Percentiles rank a stretch among this genome's conserved stretches.
Conservation (phyloP, 495 filamentous ascomycete species). For the Barbatosphaeria neglecta region DNA sequence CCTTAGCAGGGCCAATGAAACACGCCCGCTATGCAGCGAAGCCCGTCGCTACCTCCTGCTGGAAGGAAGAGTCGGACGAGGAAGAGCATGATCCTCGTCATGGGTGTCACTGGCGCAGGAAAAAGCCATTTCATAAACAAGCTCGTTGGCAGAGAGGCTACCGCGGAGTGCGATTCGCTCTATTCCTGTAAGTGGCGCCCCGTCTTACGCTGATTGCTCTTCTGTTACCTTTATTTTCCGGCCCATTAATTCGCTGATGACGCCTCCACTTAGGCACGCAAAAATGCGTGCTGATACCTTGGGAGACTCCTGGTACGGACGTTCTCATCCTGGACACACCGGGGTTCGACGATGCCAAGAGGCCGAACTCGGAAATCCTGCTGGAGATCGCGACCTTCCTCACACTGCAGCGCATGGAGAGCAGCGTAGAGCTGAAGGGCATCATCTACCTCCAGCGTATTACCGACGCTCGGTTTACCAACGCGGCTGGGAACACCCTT, state of each 20-base stretch:
- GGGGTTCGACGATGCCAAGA: constrained; percentile 33
- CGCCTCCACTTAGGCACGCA: not conserved
- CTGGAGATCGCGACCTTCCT: constrained; percentile 21
- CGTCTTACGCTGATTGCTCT: not conserved
- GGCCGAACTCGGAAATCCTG: constrained; percentile 25
- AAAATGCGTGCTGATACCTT: not conserved
- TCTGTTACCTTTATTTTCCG: not conserved
- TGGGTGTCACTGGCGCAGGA: not conserved
- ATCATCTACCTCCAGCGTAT: constrained; percentile 36
- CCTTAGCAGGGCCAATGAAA: not conserved
- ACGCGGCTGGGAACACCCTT: constrained; percentile 21
- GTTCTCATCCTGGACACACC: constrained; percentile 30
- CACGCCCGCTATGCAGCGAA: not conserved
- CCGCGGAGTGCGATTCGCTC: not conserved
- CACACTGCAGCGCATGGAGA: not conserved
- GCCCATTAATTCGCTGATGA: not conserved
- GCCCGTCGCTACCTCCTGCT: not conserved
- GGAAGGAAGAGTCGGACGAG: not conserved
- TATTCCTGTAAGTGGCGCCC: not conserved
- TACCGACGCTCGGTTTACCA: constrained; percentile 18
- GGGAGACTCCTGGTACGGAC: not conserved
- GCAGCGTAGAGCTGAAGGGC: constrained; percentile 9
- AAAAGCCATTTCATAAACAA: not conserved
- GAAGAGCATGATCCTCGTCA: not conserved
- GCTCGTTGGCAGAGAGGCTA: not conserved